A percentile compares a stretch with the other conserved stretches of the same genome.
Conservation (phyloP, 345 rosid genomes). For the Mangifera indica region DNA sequence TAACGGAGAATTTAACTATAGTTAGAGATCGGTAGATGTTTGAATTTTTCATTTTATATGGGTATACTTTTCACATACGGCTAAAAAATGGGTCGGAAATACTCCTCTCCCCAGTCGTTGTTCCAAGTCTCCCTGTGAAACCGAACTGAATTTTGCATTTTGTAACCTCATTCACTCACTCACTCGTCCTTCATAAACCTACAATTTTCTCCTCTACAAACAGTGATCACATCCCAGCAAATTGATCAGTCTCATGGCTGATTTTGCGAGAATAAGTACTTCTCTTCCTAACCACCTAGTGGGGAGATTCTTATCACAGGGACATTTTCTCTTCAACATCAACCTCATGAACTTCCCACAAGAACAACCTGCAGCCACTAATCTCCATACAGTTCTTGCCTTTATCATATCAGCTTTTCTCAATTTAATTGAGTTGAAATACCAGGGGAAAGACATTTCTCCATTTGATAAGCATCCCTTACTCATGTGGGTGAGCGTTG, state of each 20-base stretch:
- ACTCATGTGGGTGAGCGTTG: neutral
- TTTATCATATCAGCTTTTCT: slow-evolving; percentile 5
- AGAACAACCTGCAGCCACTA: neutral
- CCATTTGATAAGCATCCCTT: slow-evolving; percentile 13
- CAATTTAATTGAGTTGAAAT: slow-evolving; percentile 13
- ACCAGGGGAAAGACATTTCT: slow-evolving; percentile 1
- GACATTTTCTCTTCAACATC: neutral
- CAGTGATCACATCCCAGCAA: neutral
- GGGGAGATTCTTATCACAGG: neutral
- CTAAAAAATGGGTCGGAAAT: too few species aligned
- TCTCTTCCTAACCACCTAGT: neutral
- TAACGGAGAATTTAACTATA: too few species aligned
- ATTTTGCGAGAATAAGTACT: neutral
- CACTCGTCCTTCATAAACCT: too few species aligned
- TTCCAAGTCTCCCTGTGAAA: too few species aligned
- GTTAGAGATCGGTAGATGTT: too few species aligned
- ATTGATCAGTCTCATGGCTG: neutral
- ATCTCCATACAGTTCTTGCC: neutral
- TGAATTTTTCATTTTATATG: too few species aligned
- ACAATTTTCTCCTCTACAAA: too few species aligned
- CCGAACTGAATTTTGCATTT: too few species aligned
- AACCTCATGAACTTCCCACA: neutral
- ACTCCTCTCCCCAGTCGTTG: too few species aligned
- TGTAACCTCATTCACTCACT: too few species aligned
- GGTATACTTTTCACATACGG: too few species aligned